Percentiles rank a stretch among this genome's conserved stretches.
These are phyloP conservation scores for Oenanthe sinensis DNA, from an alignment of 129 eudicot species.

Conservation along the genomic window DNA sequence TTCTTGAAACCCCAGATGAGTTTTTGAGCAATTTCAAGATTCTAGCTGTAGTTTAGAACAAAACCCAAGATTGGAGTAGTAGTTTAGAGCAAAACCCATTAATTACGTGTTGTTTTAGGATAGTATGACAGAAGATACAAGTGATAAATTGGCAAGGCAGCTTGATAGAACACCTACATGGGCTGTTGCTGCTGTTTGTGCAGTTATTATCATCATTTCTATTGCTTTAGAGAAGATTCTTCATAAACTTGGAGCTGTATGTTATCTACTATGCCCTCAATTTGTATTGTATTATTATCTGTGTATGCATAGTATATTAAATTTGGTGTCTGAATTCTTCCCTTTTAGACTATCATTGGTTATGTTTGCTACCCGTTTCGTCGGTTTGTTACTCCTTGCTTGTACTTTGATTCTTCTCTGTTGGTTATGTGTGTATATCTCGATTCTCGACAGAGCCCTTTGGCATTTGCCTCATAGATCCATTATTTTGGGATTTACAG, in stretches of 20 bases:
- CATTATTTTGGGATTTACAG: neutral
- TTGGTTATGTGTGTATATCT: neutral
- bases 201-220: slow-evolving; percentile 64
- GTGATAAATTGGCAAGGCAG: slow-evolving; percentile 18
- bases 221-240: slow-evolving; percentile 21
- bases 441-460: neutral
- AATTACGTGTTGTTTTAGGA: too few species aligned
- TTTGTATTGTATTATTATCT: neutral
- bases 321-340: neutral
- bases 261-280: neutral
- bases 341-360: neutral
- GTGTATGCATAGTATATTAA: neutral
- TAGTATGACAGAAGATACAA: slow-evolving; percentile 28
- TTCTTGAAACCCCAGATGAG: neutral
- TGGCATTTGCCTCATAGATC: neutral
- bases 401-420: neutral
- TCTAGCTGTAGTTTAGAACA: too few species aligned
- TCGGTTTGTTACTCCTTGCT: neutral
- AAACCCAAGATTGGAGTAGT: too few species aligned
- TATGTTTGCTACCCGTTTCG: neutral
- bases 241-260: slow-evolving; percentile 10
- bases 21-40: neutral
- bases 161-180: slow-evolving; percentile 86
- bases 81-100: too few species aligned
- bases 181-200: slow-evolving; percentile 92